These are phyloP conservation scores for Ascocoryne sarcoides DNA, from an alignment of 2,329 filamentous ascomycete genomes.

Conservation along the genomic window DNA sequence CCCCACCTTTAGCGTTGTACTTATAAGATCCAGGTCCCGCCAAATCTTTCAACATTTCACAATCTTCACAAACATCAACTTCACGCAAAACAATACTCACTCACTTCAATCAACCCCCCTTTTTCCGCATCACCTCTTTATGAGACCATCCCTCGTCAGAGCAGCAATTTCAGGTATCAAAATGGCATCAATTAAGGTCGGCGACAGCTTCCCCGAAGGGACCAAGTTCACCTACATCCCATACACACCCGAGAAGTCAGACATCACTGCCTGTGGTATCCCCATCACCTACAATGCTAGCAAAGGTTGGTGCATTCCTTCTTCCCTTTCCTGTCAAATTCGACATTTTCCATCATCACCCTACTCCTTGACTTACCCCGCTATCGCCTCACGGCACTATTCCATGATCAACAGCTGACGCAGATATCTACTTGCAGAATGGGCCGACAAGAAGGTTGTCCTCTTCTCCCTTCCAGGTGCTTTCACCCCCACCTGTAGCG, in stretches of 20 bases:
- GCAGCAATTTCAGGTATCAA: too few relatives aligned
- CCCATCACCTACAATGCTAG: slow-evolving; percentile 72
- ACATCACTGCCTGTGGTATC: slow-evolving; percentile 68
- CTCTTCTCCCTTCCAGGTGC: slow-evolving; percentile 61
- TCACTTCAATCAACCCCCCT: too few relatives aligned
- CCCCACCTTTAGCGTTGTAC: too few relatives aligned
- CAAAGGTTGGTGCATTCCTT: slow-evolving; percentile 42
- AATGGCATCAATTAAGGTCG: slow-evolving; percentile 42
- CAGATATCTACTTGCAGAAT: slow-evolving; percentile 40
- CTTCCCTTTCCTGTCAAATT: not conserved
- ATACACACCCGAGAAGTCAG: slow-evolving; percentile 58
- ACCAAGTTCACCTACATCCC: slow-evolving; percentile 81
- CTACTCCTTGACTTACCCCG: slow-evolving; percentile 3
- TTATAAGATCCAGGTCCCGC: too few relatives aligned
- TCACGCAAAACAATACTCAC: too few relatives aligned
- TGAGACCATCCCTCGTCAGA: too few relatives aligned
- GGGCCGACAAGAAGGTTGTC: slow-evolving; percentile 62
- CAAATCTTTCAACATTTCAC: too few relatives aligned
- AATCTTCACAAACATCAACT: too few relatives aligned
- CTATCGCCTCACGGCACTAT: not conserved
- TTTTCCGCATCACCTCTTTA: too few relatives aligned
- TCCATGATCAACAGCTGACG: slow-evolving; percentile 2
- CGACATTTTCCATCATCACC: not conserved
- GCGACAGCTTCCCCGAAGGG: slow-evolving; percentile 73
- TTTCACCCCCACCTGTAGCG: slow-evolving; percentile 63